Conservation (phyloP, 75 land plant genomes). For the Chamaecyparis obtusa region DNA sequence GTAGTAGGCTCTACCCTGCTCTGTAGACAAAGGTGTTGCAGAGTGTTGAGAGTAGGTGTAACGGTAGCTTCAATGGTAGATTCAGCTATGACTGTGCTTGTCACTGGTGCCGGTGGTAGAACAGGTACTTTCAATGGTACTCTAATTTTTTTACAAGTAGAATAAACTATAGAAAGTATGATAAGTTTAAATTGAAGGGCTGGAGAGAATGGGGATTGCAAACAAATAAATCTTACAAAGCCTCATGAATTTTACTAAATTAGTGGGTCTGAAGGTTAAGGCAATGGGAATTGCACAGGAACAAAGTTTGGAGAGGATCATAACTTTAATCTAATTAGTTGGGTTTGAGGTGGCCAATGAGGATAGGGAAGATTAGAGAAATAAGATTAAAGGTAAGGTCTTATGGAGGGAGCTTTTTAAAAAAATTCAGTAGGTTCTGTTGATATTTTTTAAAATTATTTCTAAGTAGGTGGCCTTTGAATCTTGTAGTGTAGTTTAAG, state of each 20-base stretch:
- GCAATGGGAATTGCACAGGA: background rate
- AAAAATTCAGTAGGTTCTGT: too few species aligned
- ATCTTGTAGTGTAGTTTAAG: too few species aligned
- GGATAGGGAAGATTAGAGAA: too few species aligned
- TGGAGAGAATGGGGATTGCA: background rate
- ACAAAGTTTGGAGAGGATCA: background rate
- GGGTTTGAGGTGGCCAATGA: background rate
- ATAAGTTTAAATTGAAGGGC: background rate
- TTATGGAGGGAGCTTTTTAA: too few species aligned
- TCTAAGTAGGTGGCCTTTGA: too few species aligned
- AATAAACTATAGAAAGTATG: background rate
- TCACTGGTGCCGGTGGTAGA: constrained; percentile 56
- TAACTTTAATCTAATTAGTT: background rate
- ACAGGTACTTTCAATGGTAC: constrained; percentile 21
- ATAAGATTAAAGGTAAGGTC: too few species aligned
- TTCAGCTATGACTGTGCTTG: constrained; percentile 28
- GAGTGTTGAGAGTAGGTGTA: background rate
- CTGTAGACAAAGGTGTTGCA: background rate
- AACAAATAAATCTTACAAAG: too few species aligned
- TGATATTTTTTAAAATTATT: too few species aligned
- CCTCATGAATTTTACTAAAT: background rate
- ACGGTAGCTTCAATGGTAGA: constrained; percentile 9
- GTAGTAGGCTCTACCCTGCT: background rate
- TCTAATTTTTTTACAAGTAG: background rate
- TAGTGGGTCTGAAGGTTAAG: background rate